Conservation (phyloP, 2,329 filamentous ascomycete species). For the Grosmannia penicillata region DNA sequence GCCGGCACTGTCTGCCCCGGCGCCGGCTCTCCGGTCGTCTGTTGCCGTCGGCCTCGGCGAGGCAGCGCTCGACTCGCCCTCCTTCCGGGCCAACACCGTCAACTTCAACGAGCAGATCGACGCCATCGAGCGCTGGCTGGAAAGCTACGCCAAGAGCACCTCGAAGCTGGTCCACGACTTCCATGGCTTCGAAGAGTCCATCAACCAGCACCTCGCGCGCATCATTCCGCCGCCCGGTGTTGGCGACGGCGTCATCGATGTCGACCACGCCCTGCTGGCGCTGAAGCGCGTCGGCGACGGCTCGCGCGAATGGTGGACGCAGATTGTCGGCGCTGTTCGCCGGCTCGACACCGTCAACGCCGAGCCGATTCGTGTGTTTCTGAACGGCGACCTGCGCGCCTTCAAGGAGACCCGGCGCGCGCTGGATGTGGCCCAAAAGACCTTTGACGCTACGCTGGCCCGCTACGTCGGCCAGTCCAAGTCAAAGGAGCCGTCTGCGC, state of each 20-base stretch:
- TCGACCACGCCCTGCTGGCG: slow-evolving; percentile 85
- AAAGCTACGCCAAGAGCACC: slow-evolving; percentile 37
- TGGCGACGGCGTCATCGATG: slow-evolving; percentile 71
- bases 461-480: slow-evolving; percentile 78
- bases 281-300: slow-evolving; percentile 76
- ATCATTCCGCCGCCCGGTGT: slow-evolving; percentile 59
- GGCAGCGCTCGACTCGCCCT: slow-evolving; percentile 89
- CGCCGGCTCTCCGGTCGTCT: slow-evolving; percentile 20
- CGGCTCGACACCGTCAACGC: slow-evolving; percentile 63
- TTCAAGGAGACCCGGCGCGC: slow-evolving; percentile 74
- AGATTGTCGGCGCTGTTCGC: slow-evolving; percentile 58
- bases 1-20: background rate
- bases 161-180: slow-evolving; percentile 46
- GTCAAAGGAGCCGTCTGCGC: slow-evolving; percentile 78
- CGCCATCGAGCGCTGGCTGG: slow-evolving; percentile 83
- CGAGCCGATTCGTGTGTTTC: slow-evolving; percentile 69
- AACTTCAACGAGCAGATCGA: slow-evolving; percentile 92
- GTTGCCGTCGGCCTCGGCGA: slow-evolving; percentile 80
- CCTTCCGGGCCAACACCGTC: slow-evolving; percentile 73
- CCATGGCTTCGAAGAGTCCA: slow-evolving; percentile 59
- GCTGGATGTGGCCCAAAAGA: slow-evolving; percentile 68
- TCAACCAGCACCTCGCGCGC: slow-evolving; percentile 62
- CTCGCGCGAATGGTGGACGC: slow-evolving; percentile 75
- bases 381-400: slow-evolving; percentile 61
- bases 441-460: slow-evolving; percentile 67